Evolutionary conservation across 768 basidiomycete genomes (phyloP), one percentile per base, ranked within the genome.

Genomic region (Daedaleopsis nitida): DNA sequence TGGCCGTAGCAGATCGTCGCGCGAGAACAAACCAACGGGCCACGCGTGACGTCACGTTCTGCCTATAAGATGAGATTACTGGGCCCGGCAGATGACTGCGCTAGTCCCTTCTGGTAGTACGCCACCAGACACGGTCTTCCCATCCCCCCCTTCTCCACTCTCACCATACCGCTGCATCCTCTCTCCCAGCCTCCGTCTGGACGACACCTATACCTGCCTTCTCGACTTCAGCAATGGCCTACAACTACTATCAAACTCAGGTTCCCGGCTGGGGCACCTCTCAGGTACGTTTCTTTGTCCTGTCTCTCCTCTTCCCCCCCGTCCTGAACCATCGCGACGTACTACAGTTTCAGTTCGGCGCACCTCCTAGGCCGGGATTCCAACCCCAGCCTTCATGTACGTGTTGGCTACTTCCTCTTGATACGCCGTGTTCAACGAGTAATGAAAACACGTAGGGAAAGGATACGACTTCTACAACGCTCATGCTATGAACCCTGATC

Each of bases 401-500:
- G 81, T 77, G 24, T 65, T 68, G 56, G 76, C 81, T 70, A 76
- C 75, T 66, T 59, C 21, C 14, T 53, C 21, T n/a, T 34, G 24
- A 16, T 23, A 16, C 21, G 43, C 51, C 35, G 48, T 52, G 24
- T 24, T 49, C 44, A 23, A n/a, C 34, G 14, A 58, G 38, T 35
- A 27, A 59, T 44, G 27, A 32, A 32, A 32, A 32, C 7, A 32
- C 32, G 66, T 68, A 88, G 87, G 87, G 86, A 76, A 79, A 53
- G 87, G 86, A 16, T 69, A 74, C 65, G 86, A 89, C 67, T 88
- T 78, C 66, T 88, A 84, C 71, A 80, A 81, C 56, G 87, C 87
- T 32, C 85, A 87, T 70, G 85, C 85, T 38, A 65, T 73, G 52
- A 81, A 77, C 63, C 75, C 79, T 51, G 84, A 88, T 69, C 81